Conservation (phyloP, 2,329 filamentous ascomycete species). For the Trichoderma sp. region DNA sequence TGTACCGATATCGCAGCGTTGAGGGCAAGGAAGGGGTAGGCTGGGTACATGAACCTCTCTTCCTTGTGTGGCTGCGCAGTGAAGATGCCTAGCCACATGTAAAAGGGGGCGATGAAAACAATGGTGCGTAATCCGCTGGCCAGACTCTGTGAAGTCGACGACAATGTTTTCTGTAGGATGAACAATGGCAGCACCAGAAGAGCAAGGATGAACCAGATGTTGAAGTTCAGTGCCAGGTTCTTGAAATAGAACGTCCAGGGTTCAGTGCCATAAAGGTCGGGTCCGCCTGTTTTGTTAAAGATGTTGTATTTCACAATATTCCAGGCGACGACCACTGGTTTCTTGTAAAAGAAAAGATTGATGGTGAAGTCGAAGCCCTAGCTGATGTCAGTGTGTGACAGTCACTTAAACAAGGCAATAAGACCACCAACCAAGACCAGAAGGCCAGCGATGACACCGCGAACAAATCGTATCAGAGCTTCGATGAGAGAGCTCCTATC, state of each 20-base stretch:
- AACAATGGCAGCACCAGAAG: conserved; percentile 75
- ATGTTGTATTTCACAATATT: conserved; percentile 98
- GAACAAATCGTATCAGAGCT: conserved; percentile 61
- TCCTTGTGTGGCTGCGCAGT: conserved; percentile 94
- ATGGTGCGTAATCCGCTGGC: conserved; percentile 73
- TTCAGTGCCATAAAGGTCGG: conserved; percentile 92
- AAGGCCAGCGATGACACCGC: conserved; percentile 68
- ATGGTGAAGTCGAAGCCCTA: conserved; percentile 69
- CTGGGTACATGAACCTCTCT: conserved; percentile 97
- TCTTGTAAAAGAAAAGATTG: conserved; percentile 85
- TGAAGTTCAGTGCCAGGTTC: conserved; percentile 92
- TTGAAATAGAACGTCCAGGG: conserved; percentile 96
- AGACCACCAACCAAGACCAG: conserved; percentile 64
- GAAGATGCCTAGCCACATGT: conserved; percentile 92
- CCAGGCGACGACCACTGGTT: conserved; percentile 74
- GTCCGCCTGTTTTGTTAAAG: conserved; percentile 78
- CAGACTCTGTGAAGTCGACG: conserved; percentile 62
- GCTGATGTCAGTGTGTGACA: background rate
- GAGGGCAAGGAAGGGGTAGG: conserved; percentile 85
- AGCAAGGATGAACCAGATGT: conserved; percentile 86
- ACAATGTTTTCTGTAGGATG: conserved; percentile 68
- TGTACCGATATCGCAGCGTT: conserved; percentile 87
- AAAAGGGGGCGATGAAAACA: conserved; percentile 82
- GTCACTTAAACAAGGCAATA: background rate
- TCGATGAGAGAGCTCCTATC: conserved; percentile 62